A percentile compares a stretch with the other conserved stretches of the same genome.
These are phyloP conservation scores for Isabelozyma gotoi DNA, from an alignment of 805 yeast species.

Conservation along the genomic window DNA sequence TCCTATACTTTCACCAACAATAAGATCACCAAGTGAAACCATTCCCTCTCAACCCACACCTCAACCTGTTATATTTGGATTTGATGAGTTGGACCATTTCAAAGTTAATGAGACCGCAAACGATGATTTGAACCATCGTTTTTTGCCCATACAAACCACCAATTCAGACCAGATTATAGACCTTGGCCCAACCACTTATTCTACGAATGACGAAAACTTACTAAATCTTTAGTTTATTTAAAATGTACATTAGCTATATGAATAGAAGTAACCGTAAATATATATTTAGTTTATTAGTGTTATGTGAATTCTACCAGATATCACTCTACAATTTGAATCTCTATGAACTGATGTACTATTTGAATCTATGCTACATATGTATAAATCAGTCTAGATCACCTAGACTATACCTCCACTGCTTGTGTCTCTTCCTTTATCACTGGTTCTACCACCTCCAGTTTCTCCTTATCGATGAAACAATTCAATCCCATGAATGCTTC, in stretches of 20 bases:
- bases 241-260: neutral
- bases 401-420: neutral
- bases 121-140: neutral
- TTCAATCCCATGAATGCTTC: slow-evolving; percentile 91
- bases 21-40: neutral
- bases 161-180: neutral
- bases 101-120: neutral
- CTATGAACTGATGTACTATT: no score
- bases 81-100: neutral
- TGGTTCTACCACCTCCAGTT: slow-evolving; percentile 6
- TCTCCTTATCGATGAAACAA: slow-evolving; percentile 62
- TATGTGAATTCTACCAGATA: no score
- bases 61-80: neutral
- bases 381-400: no score
- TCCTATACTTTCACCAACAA: neutral
- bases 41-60: neutral
- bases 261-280: no score
- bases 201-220: neutral
- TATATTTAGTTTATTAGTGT: no score
- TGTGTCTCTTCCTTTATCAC: neutral
- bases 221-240: neutral
- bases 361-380: no score
- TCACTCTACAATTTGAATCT: no score
- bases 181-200: neutral
- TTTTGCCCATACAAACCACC: neutral